Conservation (phyloP, 1,139 yeast genomes). For the Saccharomyces hybrid region DNA sequence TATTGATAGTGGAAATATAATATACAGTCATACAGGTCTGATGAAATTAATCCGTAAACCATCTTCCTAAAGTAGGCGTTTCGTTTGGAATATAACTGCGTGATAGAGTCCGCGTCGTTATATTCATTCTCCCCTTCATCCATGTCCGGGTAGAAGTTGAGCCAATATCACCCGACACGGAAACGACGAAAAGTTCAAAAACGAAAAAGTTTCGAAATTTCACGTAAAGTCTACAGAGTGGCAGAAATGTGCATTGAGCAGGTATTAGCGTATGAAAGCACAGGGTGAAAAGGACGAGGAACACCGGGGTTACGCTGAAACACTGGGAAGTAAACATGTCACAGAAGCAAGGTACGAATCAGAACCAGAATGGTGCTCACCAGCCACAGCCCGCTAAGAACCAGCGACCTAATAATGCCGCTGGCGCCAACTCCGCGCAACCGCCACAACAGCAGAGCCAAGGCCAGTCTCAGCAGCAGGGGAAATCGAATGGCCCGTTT, state of each 20-base stretch:
- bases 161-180: no score
- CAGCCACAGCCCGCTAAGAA: neutral
- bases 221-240: neutral
- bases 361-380: neutral
- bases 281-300: neutral
- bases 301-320: neutral
- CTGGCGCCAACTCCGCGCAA: neutral
- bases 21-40: no score
- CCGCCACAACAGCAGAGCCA: conserved; percentile 3
- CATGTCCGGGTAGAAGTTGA: no score
- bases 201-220: neutral
- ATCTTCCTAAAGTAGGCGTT: no score
- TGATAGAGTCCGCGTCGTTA: no score
- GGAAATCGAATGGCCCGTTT: conserved; percentile 28
- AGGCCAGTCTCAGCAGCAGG: neutral
- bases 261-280: neutral
- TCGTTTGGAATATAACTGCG: no score
- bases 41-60: neutral
- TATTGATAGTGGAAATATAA: no score
- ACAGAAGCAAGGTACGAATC: conserved; percentile 1
- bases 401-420: neutral
- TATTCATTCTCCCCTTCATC: neutral
- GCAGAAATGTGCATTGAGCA: neutral
- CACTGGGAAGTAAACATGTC: conserved; percentile 1
- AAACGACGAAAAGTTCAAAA: neutral